Base-by-base conservation (phyloP, 2,329 filamentous ascomycete species). In the Paecilomyces variotii region DNA sequence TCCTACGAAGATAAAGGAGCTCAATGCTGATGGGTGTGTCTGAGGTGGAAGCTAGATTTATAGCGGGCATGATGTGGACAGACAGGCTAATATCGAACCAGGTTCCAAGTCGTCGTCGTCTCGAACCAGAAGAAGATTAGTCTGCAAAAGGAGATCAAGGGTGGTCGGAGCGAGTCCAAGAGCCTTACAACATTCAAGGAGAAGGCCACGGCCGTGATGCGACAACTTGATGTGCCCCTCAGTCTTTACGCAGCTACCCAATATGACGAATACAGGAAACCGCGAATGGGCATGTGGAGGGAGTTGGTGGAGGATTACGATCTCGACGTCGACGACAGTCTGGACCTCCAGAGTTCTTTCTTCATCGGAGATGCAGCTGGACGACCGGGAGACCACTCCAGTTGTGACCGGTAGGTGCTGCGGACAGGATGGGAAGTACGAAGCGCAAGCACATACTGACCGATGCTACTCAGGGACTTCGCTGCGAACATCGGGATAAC, bases 111-210 rank as follows among this genome's bases (percentile, higher is more conserved):
- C 11, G 83, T 90, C 19, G 84, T 97, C 54, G 76, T 99, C 55
- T 95, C 90, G 62, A 99, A 99, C 72, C 94, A 99, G 74, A 92
- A 82, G 55, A 91, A 89, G 12, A 80, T 99, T 52, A 88, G 83
- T 14, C 78, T 97, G 1, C 88, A 88, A 62, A 82, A 84, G 19
- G 84, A 90, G 56, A 76, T 86, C n/a, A 94, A 91, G 67, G 78
- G 79, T 2, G 83, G 88, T 4, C 89, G 88, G 64, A 78, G 76
- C 30, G 82, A 86, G 66, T 85, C 85, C 60, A 87, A 87, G 59
- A 87, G 88, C 62, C 79, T 94, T 2, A 73, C 79, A 4, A 87
- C 86, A n/a, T 96, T 96, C 78, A 97, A 97, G 72, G 80, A 85
- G 57, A 96, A 95, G 68, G 85, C 87, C 61, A 79, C 79, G 25